A percentile compares a stretch with the other conserved stretches of the same genome.
These are phyloP conservation scores for Bipolaris sorokiniana DNA, from an alignment of 2,329 filamentous ascomycete genomes.

Conservation along the genomic window DNA sequence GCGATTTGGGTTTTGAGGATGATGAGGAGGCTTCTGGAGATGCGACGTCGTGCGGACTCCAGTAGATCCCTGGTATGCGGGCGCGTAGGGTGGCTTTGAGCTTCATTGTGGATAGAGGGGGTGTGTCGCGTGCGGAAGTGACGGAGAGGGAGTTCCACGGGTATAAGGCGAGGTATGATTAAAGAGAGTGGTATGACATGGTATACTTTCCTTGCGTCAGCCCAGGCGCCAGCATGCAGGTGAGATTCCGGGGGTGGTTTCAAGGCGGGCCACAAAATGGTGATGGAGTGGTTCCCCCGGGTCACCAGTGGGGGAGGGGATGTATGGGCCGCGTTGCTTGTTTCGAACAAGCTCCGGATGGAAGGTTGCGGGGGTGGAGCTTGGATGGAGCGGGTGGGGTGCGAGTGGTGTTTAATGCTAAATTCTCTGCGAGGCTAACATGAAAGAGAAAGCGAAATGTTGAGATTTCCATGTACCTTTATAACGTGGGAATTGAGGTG, in stretches of 20 bases:
- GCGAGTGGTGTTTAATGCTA: background rate
- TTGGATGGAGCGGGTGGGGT: background rate
- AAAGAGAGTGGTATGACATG: conserved; percentile 6
- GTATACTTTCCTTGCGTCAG: background rate
- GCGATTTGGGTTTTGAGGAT: conserved; percentile 21
- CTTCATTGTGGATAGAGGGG: conserved; percentile 13
- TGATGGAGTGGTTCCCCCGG: background rate
- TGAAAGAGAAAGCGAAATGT: too few species aligned
- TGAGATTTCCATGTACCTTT: background rate
- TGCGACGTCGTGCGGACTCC: conserved; percentile 38
- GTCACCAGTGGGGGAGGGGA: conserved; percentile 3
- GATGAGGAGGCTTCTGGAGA: conserved; percentile 7
- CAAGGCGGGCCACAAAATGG: background rate
- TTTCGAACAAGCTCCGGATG: conserved; percentile 25
- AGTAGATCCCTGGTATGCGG: conserved; percentile 32
- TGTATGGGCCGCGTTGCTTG: conserved; percentile 19
- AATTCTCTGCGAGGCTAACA: background rate
- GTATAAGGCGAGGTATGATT: background rate
- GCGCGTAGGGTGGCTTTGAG: conserved; percentile 10
- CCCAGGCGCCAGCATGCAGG: background rate
- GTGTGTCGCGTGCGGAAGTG: background rate
- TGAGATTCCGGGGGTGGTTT: background rate
- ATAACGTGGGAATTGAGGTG: too few species aligned
- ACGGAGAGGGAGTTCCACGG: background rate
- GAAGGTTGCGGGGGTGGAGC: conserved; percentile 5